phyloP scores from a whole-genome alignment of 2,329 filamentous ascomycete species.

The Geosmithia flava region DNA sequence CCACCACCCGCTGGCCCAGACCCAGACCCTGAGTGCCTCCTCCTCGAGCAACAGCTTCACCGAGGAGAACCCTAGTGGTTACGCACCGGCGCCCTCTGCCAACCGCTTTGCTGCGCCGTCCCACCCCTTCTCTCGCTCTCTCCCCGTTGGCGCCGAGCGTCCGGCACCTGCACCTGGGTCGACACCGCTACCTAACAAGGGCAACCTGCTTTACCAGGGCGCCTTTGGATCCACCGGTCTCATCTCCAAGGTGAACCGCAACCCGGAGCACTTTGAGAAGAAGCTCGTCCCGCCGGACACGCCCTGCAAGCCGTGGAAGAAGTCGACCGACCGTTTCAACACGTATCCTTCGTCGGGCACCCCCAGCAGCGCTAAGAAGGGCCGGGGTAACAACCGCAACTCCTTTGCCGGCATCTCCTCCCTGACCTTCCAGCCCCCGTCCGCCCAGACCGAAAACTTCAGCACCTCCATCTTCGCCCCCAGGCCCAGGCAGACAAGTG shows the following conservation, averaged over 20 bases:
- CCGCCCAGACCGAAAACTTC: conserved; percentile 9
- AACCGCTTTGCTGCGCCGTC: conserved; percentile 9
- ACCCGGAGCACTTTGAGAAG: conserved; percentile 55
- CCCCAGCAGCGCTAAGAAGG: conserved; percentile 30
- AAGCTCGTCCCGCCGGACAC: conserved; percentile 79
- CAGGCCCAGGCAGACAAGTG: background rate
- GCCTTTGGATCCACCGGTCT: conserved; percentile 92
- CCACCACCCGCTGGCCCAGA: conserved; percentile 66
- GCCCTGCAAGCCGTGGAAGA: conserved; percentile 61
- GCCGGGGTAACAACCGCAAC: conserved; percentile 49
- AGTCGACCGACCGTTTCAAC: conserved; percentile 4
- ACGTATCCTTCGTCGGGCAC: conserved; percentile 2
- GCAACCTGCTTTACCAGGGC: conserved; percentile 56
- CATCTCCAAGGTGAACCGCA: conserved; percentile 86
- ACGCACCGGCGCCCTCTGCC: conserved; percentile 11
- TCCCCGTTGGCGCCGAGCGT: conserved; percentile 24
- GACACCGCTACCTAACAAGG: conserved; percentile 29
- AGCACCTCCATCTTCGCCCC: background rate
- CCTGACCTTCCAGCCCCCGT: conserved; percentile 62
- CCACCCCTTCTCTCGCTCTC: conserved; percentile 22
- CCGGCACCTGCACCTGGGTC: conserved; percentile 7
- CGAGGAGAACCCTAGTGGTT: conserved; percentile 44
- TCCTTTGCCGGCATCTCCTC: conserved; percentile 64
- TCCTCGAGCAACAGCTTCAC: conserved; percentile 68
- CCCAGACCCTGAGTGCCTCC: conserved; percentile 74